A percentile compares a stretch with the other conserved stretches of the same genome.
Conservation (phyloP, 495 filamentous ascomycete species). For the Lasiosphaeria ovina region DNA sequence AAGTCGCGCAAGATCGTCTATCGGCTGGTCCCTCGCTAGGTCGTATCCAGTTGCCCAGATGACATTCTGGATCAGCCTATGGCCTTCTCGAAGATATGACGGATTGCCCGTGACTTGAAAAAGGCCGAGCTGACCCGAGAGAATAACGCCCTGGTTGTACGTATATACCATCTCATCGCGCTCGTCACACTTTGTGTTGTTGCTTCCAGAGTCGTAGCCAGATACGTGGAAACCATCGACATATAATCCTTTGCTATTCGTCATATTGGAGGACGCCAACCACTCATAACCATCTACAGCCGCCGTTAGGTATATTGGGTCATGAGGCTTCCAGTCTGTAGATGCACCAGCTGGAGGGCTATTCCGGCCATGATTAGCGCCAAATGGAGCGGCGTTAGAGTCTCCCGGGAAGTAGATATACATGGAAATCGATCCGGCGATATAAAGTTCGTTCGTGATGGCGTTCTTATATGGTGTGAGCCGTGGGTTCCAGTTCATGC, state of each 20-base stretch:
- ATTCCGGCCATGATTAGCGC: conserved; percentile 1
- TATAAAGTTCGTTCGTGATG: conserved; percentile 91
- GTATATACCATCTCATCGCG: conserved; percentile 89
- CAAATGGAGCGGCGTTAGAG: conserved; percentile 65
- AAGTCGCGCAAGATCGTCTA: conserved; percentile 30
- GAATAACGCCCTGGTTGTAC: conserved; percentile 94
- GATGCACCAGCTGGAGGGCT: neutral
- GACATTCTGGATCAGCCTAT: conserved; percentile 67
- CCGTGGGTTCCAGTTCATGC: conserved; percentile 90
- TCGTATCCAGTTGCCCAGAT: conserved; percentile 76
- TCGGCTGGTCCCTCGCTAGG: conserved; percentile 30
- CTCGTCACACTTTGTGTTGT: conserved; percentile 66
- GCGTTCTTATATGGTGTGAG: conserved; percentile 92
- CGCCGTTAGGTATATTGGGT: conserved; percentile 63
- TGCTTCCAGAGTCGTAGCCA: conserved; percentile 52
- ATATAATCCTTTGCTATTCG: conserved; percentile 72
- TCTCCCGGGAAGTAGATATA: conserved; percentile 89
- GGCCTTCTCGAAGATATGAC: conserved; percentile 74
- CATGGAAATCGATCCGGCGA: conserved; percentile 82
- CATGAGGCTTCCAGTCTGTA: conserved; percentile 44
- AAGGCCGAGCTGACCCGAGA: conserved; percentile 78
- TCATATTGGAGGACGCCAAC: conserved; percentile 80
- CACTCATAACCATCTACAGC: conserved; percentile 80
- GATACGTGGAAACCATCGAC: conserved; percentile 89
- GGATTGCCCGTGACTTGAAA: conserved; percentile 68